Evolutionary conservation across 2,329 filamentous ascomycete species (phyloP).

Genomic region (Chrysosphaeria jannelii): DNA sequence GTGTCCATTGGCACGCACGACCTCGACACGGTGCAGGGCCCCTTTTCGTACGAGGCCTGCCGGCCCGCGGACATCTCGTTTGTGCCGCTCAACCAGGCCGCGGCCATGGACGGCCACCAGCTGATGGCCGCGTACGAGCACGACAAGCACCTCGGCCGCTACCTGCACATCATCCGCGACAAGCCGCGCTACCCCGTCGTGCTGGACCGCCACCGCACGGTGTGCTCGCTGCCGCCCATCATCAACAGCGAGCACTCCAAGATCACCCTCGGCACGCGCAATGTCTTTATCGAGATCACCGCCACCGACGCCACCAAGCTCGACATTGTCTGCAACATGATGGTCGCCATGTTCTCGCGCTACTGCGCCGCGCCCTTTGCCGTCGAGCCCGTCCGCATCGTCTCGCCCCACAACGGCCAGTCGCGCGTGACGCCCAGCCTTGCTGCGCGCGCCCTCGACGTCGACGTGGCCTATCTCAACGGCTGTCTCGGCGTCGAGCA

Average conservation of each 20-base stretch:
- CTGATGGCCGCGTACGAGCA: slow-evolving; percentile 89
- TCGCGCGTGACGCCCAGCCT: slow-evolving; percentile 59
- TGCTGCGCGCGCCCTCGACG: slow-evolving; percentile 42
- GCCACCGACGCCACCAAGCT: slow-evolving; percentile 90
- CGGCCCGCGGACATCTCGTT: slow-evolving; percentile 83
- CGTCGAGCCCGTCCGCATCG: slow-evolving; percentile 74
- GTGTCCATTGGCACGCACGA: slow-evolving; percentile 97
- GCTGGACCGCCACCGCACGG: slow-evolving; percentile 58
- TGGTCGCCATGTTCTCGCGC: slow-evolving; percentile 88
- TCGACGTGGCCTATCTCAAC: slow-evolving; percentile 83
- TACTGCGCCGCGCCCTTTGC: slow-evolving; percentile 76
- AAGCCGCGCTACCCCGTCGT: slow-evolving; percentile 88
- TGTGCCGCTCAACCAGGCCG: slow-evolving; percentile 64
- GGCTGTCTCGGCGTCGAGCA: slow-evolving; percentile 62
- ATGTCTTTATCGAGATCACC: slow-evolving; percentile 86
- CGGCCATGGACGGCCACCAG: slow-evolving; percentile 62
- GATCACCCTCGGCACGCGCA: slow-evolving; percentile 69
- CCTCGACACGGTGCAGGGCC: slow-evolving; percentile 70
- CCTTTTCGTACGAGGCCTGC: slow-evolving; percentile 88
- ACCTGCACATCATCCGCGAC: slow-evolving; percentile 75
- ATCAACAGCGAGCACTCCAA: slow-evolving; percentile 97
- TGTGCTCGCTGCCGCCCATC: slow-evolving; percentile 86
- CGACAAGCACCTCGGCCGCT: slow-evolving; percentile 63
- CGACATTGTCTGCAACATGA: slow-evolving; percentile 52
- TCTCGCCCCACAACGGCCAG: slow-evolving; percentile 71